These are phyloP conservation scores for Collybia mongolica DNA, from an alignment of 768 basidiomycete species.

Conservation along the genomic window DNA sequence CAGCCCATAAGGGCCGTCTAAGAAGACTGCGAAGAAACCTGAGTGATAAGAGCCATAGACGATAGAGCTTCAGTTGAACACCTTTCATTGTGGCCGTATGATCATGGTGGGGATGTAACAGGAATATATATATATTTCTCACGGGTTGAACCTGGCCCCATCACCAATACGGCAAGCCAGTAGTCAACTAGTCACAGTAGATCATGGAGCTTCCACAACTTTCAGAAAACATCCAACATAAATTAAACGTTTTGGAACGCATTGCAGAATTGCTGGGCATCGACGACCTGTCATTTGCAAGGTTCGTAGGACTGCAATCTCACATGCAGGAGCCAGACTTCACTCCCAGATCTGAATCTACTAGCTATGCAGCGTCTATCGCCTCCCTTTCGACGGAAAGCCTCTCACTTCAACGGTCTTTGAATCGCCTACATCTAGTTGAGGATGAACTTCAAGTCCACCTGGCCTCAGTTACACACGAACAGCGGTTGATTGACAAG, in stretches of 20 bases:
- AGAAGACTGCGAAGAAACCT: too few species aligned
- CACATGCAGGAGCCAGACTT: background rate
- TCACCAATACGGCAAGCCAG: too few species aligned
- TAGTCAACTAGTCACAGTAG: too few species aligned
- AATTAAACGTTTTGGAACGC: constrained; percentile 21
- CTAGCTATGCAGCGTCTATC: constrained; percentile 38
- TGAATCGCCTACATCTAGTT: constrained; percentile 29
- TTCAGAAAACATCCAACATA: constrained; percentile 16
- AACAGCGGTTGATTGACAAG: constrained; percentile 36
- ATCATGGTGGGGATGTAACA: too few species aligned
- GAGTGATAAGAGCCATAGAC: too few species aligned
- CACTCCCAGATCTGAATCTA: constrained; percentile 13
- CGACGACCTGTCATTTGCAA: constrained; percentile 33
- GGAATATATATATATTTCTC: too few species aligned
- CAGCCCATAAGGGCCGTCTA: too few species aligned
- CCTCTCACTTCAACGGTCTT: constrained; percentile 26
- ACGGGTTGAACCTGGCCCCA: too few species aligned
- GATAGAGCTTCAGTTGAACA: too few species aligned
- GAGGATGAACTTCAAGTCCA: constrained; percentile 37
- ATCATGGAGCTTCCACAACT: constrained; percentile 18
- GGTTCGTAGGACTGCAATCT: constrained; percentile 16
- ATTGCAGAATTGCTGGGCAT: constrained; percentile 29
- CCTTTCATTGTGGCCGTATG: too few species aligned
- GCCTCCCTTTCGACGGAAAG: constrained; percentile 28
- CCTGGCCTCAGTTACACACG: constrained; percentile 30